Base-by-base conservation (phyloP, 495 filamentous ascomycete genomes). In the Echria macrotheca region DNA sequence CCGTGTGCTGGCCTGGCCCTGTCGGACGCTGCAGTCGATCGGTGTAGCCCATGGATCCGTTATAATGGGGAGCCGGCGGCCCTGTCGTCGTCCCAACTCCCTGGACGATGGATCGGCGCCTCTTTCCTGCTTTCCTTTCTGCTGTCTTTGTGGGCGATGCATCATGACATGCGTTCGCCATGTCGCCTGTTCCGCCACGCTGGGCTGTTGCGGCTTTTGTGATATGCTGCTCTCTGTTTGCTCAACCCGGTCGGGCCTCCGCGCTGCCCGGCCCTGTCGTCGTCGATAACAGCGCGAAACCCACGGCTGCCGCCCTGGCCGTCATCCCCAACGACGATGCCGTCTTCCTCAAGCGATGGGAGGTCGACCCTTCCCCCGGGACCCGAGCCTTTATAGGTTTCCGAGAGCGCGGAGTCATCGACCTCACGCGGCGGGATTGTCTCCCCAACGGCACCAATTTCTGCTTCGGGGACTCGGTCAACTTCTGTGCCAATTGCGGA, bases 381-480 rank as follows among this genome's bases (percentile, higher is more conserved):
- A 40, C 49, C 11, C 40, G 49, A 44, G 44, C 62, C 24, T 33
- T 57, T 11, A 31, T 43, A 23, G 55, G 57, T 5, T 15, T 47
- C n/a, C 47, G 25, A 18, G 53, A 54, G 10, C 52, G 32, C 9
- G 46, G 46, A 4, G 7, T 43, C 5, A 28, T 56, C 17, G 51
- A 57, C 23, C 12, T 65, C 6, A 24, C 47, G 7, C 55, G 39
- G 41, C 47, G 61, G 19, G 63, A 64, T 26, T 66, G 63, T 21
- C 39, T 60, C 3, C 41, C 60, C 10, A 66, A 66, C 38, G 63
- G 61, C 2, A 57, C 63, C 31, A 66, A 62, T 55, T 66, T 56
- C 38, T 66, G 63, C 58, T 66, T 66, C 44, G 49, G 47, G 14
- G 46, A 62, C 49, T 46, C 32, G n/a, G 39, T 47, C 35, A 50